Evolutionary conservation across 345 rosid genomes (phyloP).

Genomic region (Melastoma malabathricum): DNA sequence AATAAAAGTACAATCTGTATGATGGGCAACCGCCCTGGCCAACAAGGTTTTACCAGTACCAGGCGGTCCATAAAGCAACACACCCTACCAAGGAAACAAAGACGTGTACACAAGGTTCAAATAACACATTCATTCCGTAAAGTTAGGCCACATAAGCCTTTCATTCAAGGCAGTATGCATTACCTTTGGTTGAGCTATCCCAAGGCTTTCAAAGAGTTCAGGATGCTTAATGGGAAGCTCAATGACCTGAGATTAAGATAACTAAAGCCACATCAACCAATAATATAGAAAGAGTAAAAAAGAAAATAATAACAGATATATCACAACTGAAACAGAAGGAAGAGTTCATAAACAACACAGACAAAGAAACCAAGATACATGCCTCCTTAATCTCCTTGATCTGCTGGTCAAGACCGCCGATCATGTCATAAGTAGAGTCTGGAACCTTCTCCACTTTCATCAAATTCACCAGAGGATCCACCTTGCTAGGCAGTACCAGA

Average conservation of each 20-base stretch:
- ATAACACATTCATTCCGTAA: too few relatives aligned
- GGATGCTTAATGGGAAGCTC: conserved; percentile 99
- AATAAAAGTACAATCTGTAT: conserved; percentile 97
- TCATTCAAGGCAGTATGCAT: too few relatives aligned
- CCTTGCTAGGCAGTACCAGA: conserved; percentile 82
- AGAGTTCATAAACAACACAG: neutral
- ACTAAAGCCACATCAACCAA: too few relatives aligned
- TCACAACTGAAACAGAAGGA: neutral
- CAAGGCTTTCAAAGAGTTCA: conserved; percentile 91
- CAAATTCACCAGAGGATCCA: conserved; percentile 93
- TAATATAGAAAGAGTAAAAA: conserved; percentile 1
- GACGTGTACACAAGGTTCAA: neutral
- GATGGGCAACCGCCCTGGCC: conserved; percentile 99
- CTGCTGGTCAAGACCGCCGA: conserved; percentile 98
- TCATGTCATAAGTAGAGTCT: conserved; percentile 98
- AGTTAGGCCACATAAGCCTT: too few relatives aligned
- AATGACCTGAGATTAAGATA: conserved; percentile 47
- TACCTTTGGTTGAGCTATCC: conserved; percentile 99
- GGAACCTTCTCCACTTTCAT: conserved; percentile 99
- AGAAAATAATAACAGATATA: neutral
- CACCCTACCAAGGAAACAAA: conserved; percentile 41
- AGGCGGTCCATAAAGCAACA: conserved; percentile 93
- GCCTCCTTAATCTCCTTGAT: conserved; percentile 99
- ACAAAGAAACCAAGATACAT: neutral
- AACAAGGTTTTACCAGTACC: conserved; percentile 95